A percentile compares a stretch with the other conserved stretches of the same genome.
Conservation (phyloP, 371 early-diverging fungal genomes). For the Conidiobolus incongruus region DNA sequence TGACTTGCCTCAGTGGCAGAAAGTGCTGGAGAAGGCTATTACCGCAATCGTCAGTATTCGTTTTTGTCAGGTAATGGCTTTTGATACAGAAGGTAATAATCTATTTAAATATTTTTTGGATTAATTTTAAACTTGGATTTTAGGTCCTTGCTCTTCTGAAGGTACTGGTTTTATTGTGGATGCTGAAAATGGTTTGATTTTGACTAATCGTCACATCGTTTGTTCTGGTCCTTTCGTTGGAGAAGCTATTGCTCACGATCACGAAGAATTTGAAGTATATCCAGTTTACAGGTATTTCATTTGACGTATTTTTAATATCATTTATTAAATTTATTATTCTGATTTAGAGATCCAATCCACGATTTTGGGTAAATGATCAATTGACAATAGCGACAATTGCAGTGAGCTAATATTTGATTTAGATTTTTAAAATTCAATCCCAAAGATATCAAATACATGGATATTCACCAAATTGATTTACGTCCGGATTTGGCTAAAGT, state of each 20-base stretch:
- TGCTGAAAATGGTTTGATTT: slow-evolving; percentile 56
- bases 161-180: slow-evolving; percentile 92
- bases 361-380: slow-evolving; percentile 52
- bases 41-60: slow-evolving; percentile 55
- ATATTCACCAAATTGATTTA: slow-evolving; percentile 33
- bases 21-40: slow-evolving; percentile 35
- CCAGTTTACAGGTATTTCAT: slow-evolving; percentile 32
- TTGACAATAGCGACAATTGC: neutral
- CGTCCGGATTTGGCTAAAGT: slow-evolving; percentile 48
- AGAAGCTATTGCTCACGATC: slow-evolving; percentile 54
- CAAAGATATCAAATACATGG: slow-evolving; percentile 42
- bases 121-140: neutral
- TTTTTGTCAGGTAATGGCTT: slow-evolving; percentile 46
- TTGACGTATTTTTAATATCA: neutral
- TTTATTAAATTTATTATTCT: neutral
- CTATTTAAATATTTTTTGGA: neutral
- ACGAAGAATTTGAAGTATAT: slow-evolving; percentile 63
- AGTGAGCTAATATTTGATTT: neutral
- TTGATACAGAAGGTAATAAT: slow-evolving; percentile 46
- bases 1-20: slow-evolving; percentile 22
- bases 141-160: slow-evolving; percentile 15
- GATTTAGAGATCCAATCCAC: slow-evolving; percentile 48
- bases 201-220: slow-evolving; percentile 80
- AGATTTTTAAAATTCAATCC: slow-evolving; percentile 62
- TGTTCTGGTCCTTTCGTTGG: slow-evolving; percentile 70